These are phyloP conservation scores for Kluyveromyces nonfermentans DNA, from an alignment of 805 yeast genomes.

Conservation along the genomic window DNA sequence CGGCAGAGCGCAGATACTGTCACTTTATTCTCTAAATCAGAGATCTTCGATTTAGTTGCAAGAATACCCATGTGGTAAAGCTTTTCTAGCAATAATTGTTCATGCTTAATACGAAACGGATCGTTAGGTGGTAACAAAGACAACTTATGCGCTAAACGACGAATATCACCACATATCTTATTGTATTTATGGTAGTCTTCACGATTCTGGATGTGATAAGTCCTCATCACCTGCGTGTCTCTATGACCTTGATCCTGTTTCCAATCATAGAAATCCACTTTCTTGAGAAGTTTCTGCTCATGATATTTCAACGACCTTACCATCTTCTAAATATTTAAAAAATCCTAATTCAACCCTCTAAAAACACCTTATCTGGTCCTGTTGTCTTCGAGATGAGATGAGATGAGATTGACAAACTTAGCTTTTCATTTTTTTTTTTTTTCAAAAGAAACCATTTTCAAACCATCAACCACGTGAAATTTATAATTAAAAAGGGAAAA, in stretches of 20 bases:
- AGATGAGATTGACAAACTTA: not conserved
- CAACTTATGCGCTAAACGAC: constrained; percentile 78
- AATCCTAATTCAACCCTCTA: not conserved
- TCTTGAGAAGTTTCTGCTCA: constrained; percentile 87
- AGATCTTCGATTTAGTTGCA: constrained; percentile 79
- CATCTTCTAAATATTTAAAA: constrained; percentile 33
- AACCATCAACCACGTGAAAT: not conserved
- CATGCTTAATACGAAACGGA: constrained; percentile 80
- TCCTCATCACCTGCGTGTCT: constrained; percentile 93
- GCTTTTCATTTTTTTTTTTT: not conserved
- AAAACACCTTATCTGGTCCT: not conserved
- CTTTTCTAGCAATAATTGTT: constrained; percentile 78
- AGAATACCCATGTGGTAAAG: constrained; percentile 81
- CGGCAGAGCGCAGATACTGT: constrained; percentile 90
- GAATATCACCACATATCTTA: constrained; percentile 82
- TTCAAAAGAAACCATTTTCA: not conserved
- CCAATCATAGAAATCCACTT: constrained; percentile 96
- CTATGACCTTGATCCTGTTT: constrained; percentile 92
- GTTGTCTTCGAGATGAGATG: not conserved
- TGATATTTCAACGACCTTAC: constrained; percentile 87
- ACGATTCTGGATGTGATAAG: constrained; percentile 86
- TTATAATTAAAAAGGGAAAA: too few species aligned
- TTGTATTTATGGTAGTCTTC: constrained; percentile 95
- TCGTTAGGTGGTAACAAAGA: constrained; percentile 82
- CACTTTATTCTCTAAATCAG: constrained; percentile 84